Evolutionary conservation across 345 rosid species (phyloP), one percentile per base, ranked within the genome.

Genomic region (Iberis pinnata): DNA sequence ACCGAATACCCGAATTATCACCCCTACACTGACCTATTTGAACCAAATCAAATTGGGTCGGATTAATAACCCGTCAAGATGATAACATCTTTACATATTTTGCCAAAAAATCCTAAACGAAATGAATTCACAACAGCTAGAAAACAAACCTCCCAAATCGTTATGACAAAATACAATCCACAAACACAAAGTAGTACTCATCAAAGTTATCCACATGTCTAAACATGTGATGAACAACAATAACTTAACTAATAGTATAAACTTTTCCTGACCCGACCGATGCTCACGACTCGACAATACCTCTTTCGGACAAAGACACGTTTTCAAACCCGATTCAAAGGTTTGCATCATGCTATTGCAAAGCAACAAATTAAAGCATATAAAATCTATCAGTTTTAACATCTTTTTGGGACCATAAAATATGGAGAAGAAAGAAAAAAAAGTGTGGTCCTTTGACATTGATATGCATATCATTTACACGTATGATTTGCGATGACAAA

Each of bases 401-500:
- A 59, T 59, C 37, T 50, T 45, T 22, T 52, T 49, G 22, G 70
- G 70, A 65, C 70, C 70, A 58, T 57, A 17, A 49, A 35, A 32
- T 58, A n/a, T n/a, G n/a, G n/a, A n/a, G n/a, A n/a, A 27, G 43
- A 15, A 41, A 22, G 25, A 22, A 22, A 22, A 36, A 50, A 45
- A 66, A 44, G 65, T 45, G 65, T 59, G 70, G 70, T 58, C 70
- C 70, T n/a, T 7, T 45, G 71, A 59, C 29, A 27, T 52, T 59
- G 60, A 59, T 38, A 52, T 66, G 47, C 57, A 60, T 67, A 35
- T 67, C 67, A 58, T 60, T 60, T 53, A 67, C 71, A 67, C 71
- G 71, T 60, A 61, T 31, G 57, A 48, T 10, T 18, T 44, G 43
- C 56, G 53, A 60, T 59, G 52, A 27, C 43, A 8, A 54, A 46